These are phyloP conservation scores for Boechera stricta DNA, from an alignment of 345 rosid genomes.

Conservation along the genomic window DNA sequence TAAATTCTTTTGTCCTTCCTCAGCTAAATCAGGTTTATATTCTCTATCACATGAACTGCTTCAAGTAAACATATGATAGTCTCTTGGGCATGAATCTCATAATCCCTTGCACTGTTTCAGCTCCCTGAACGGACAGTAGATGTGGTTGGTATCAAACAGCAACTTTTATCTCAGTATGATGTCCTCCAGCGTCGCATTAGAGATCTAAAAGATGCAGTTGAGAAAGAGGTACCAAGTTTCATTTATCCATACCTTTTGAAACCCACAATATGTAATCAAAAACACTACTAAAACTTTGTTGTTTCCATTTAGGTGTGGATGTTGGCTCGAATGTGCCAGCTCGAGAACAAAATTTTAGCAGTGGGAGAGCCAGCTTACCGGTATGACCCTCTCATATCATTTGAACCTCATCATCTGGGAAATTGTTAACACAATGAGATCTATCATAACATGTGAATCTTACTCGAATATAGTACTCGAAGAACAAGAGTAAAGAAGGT, in stretches of 20 bases:
- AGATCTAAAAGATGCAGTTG: slow-evolving; percentile 77
- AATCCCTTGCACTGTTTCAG: slow-evolving; percentile 51
- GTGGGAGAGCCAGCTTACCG: slow-evolving; percentile 96
- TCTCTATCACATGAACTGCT: not conserved
- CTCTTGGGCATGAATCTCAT: slow-evolving; percentile 22
- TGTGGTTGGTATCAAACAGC: slow-evolving; percentile 69
- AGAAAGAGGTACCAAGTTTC: slow-evolving; percentile 70
- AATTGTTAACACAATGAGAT: slow-evolving; percentile 7
- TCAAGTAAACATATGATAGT: slow-evolving; percentile 7
- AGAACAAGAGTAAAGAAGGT: slow-evolving; percentile 79
- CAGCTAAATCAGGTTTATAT: slow-evolving; percentile 67
- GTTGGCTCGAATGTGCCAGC: slow-evolving; percentile 95
- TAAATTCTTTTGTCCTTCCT: slow-evolving; percentile 67
- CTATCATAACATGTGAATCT: slow-evolving; percentile 18
- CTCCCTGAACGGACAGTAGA: slow-evolving; percentile 84
- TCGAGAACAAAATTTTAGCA: slow-evolving; percentile 94
- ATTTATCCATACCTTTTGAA: slow-evolving; percentile 2
- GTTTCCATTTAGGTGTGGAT: slow-evolving; percentile 74
- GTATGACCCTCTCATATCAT: slow-evolving; percentile 49
- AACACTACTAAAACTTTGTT: not conserved
- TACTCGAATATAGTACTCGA: slow-evolving; percentile 60
- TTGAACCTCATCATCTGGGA: slow-evolving; percentile 1
- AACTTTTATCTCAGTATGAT: slow-evolving; percentile 87
- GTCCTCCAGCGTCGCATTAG: slow-evolving; percentile 83
- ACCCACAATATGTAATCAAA: slow-evolving; percentile 8